Conservation (phyloP, 768 basidiomycete genomes). For the Xerocomus potaroensis region DNA sequence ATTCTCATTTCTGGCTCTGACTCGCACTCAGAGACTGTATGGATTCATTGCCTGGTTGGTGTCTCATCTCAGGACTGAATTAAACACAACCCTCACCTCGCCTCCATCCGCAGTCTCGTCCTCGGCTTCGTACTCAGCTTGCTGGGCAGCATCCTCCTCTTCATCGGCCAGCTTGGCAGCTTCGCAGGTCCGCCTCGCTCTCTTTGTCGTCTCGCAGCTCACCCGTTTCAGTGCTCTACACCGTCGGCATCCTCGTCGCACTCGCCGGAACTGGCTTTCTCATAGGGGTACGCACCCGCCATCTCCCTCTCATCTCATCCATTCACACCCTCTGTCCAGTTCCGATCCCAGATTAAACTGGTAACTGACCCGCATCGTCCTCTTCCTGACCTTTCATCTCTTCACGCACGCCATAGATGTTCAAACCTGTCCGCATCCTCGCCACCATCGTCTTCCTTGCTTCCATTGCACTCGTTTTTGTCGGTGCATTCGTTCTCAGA, state of each 20-base stretch:
- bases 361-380: too few relatives aligned
- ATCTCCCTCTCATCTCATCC: slow-evolving; percentile 1
- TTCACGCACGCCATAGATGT: slow-evolving; percentile 59
- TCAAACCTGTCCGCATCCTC: slow-evolving; percentile 85
- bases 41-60: slow-evolving; percentile 82
- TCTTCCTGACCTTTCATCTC: not conserved
- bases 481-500: slow-evolving; percentile 74
- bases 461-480: slow-evolving; percentile 77
- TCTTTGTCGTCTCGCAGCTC: not conserved
- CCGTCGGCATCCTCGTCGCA: slow-evolving; percentile 75
- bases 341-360: slow-evolving; percentile 74
- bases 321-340: slow-evolving; percentile 40
- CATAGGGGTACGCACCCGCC: slow-evolving; percentile 62
- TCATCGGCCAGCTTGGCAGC: slow-evolving; percentile 59
- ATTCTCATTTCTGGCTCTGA: slow-evolving; percentile 74
- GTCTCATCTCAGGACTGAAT: too few relatives aligned
- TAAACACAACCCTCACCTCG: too few relatives aligned
- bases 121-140: slow-evolving; percentile 78
- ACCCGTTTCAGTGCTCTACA: slow-evolving; percentile 62
- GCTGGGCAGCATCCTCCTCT: slow-evolving; percentile 72
- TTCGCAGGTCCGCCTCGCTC: slow-evolving; percentile 62
- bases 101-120: slow-evolving; percentile 46
- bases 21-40: slow-evolving; percentile 77
- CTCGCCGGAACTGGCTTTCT: slow-evolving; percentile 88
- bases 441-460: slow-evolving; percentile 77